Percentiles rank a stretch among this genome's conserved stretches.
Conservation (phyloP, 805 yeast genomes). For the Yarrowia keelungensis region DNA sequence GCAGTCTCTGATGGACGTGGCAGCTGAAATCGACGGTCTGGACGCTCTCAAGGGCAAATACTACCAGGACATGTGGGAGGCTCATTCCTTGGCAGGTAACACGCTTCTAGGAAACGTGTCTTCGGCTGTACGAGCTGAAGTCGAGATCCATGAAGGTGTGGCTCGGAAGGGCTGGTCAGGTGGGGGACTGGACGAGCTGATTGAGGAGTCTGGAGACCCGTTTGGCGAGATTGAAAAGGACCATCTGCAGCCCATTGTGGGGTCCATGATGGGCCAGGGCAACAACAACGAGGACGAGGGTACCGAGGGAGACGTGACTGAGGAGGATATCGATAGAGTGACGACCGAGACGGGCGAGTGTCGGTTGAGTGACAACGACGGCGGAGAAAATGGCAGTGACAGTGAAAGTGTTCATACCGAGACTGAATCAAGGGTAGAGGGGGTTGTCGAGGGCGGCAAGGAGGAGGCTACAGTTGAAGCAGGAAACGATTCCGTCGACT, state of each 20-base stretch:
- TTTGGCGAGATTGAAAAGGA: conserved; percentile 52
- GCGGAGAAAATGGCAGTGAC: conserved; percentile 11
- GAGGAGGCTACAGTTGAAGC: background rate
- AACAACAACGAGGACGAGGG: background rate
- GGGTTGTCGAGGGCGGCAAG: background rate
- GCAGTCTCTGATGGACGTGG: conserved; percentile 68
- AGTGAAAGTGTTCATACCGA: conserved; percentile 35
- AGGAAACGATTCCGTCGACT: background rate
- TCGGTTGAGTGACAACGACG: conserved; percentile 3
- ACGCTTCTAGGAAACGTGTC: conserved; percentile 63
- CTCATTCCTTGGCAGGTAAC: conserved; percentile 68
- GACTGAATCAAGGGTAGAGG: conserved; percentile 27
- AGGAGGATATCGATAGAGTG: conserved; percentile 29
- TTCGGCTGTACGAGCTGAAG: conserved; percentile 74
- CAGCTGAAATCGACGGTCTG: conserved; percentile 78
- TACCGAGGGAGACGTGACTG: conserved; percentile 7
- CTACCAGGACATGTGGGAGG: conserved; percentile 66
- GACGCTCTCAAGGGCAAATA: conserved; percentile 78
- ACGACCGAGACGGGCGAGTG: conserved; percentile 21
- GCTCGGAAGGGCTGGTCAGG: conserved; percentile 89
- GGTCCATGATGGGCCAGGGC: conserved; percentile 23
- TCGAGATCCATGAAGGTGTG: conserved; percentile 79
- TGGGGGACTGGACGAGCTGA: conserved; percentile 78
- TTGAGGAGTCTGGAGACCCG: conserved; percentile 71
- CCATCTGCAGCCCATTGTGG: conserved; percentile 30